Percentiles rank a stretch among this genome's conserved stretches.
Evolutionary conservation across 148 eudicot genomes (phyloP).

Genomic region (Rhododendron williamsianum): DNA sequence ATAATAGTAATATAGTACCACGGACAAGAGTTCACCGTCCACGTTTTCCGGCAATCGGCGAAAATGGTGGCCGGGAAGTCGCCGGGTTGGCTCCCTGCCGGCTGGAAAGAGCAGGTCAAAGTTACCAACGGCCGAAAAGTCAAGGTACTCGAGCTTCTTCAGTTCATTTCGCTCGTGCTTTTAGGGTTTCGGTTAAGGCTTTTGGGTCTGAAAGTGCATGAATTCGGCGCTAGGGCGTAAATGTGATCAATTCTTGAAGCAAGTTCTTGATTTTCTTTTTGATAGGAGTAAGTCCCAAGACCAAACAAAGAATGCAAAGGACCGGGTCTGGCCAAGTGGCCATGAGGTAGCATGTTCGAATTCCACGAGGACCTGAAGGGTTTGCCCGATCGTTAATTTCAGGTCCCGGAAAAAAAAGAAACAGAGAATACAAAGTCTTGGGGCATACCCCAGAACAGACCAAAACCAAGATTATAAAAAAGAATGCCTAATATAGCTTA

Average conservation of each 20-base stretch:
- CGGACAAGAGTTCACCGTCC: background rate
- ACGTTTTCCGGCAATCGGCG: background rate
- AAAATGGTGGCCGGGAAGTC: background rate
- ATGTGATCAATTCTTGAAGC: background rate
- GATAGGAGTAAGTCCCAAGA: background rate
- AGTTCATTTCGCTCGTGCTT: background rate
- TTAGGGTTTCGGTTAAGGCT: background rate
- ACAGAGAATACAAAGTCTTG: background rate
- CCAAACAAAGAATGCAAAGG: background rate
- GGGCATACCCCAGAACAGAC: background rate
- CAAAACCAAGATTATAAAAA: background rate
- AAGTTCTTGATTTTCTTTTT: background rate
- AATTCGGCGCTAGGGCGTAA: background rate
- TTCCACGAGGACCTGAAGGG: too few relatives aligned
- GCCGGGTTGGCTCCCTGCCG: background rate
- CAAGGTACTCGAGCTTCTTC: background rate
- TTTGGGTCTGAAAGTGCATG: background rate
- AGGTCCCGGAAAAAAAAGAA: too few relatives aligned
- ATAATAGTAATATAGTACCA: background rate
- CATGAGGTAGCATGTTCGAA: too few relatives aligned
- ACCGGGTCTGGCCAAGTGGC: too few relatives aligned
- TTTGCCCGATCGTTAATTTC: too few relatives aligned
- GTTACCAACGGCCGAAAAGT: background rate
- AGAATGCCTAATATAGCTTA: too few relatives aligned
- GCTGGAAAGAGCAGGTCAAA: background rate